Evolutionary conservation across 148 eudicot genomes (phyloP).

Genomic region (Vaccinium darrowii): DNA sequence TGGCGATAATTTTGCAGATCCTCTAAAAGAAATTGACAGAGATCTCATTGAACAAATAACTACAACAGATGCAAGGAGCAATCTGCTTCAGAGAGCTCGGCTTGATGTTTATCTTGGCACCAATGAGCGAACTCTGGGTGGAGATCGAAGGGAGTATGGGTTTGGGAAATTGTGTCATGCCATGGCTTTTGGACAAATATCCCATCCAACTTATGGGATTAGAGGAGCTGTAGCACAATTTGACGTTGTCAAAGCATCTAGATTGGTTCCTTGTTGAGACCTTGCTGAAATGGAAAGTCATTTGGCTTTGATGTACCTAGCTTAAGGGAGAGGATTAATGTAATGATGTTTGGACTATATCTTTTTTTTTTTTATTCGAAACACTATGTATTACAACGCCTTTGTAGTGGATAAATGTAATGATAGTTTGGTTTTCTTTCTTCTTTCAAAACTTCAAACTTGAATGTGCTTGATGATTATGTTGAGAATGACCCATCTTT

Average conservation of each 20-base stretch:
- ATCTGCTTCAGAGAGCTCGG: conserved; percentile 94
- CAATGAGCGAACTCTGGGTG: conserved; percentile 91
- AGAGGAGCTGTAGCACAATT: conserved; percentile 97
- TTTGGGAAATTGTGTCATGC: conserved; percentile 87
- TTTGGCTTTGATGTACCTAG: conserved; percentile 21
- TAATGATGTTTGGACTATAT: too few relatives aligned
- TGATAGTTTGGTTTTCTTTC: too few relatives aligned
- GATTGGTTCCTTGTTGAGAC: conserved; percentile 70
- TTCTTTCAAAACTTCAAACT: background rate
- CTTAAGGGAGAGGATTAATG: too few relatives aligned
- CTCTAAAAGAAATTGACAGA: conserved; percentile 75
- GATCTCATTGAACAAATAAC: conserved; percentile 54
- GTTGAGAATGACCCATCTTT: too few relatives aligned
- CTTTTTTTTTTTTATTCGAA: too few relatives aligned
- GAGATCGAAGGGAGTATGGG: conserved; percentile 95
- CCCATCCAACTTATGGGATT: conserved; percentile 93
- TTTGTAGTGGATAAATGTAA: too few relatives aligned
- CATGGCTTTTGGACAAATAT: conserved; percentile 84
- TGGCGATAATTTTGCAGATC: conserved; percentile 52
- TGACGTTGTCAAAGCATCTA: conserved; percentile 92
- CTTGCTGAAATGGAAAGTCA: conserved; percentile 21
- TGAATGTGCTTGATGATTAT: too few relatives aligned
- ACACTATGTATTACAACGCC: too few relatives aligned
- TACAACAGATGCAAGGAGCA: conserved; percentile 70
- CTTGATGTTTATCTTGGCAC: conserved; percentile 99